phyloP scores from a whole-genome alignment of 2,329 filamentous ascomycete species.

The Curvularia spicifera region DNA sequence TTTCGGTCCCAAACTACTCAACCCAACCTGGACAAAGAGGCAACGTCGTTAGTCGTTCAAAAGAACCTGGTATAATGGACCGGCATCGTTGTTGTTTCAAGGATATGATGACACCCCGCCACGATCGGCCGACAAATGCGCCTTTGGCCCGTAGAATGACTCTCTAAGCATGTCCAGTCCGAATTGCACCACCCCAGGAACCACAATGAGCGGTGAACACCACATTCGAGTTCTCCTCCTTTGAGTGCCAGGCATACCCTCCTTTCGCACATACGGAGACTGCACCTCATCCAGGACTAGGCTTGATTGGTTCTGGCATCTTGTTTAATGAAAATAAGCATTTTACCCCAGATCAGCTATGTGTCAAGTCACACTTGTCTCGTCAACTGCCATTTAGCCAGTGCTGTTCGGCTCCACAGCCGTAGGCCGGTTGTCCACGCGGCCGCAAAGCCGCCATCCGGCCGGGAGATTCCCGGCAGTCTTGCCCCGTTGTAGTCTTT shows the following conservation, averaged over 20 bases:
- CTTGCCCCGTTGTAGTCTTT: slow-evolving; percentile 7
- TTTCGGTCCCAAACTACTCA: background rate
- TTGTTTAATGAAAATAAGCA: slow-evolving; percentile 16
- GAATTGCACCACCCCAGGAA: background rate
- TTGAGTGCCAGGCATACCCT: slow-evolving; percentile 2
- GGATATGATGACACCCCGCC: background rate
- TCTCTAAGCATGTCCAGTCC: background rate
- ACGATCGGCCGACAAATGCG: background rate
- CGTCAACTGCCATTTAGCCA: slow-evolving; percentile 34
- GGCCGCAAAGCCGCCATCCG: slow-evolving; percentile 14
- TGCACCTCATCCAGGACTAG: background rate
- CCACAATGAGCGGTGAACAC: slow-evolving; percentile 2
- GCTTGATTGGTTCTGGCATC: background rate
- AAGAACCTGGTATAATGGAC: background rate
- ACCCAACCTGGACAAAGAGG: background rate
- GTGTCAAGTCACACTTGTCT: slow-evolving; percentile 11
- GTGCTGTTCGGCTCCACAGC: slow-evolving; percentile 15
- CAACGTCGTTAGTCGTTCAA: background rate
- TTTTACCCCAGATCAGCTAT: slow-evolving; percentile 22
- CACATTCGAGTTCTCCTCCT: background rate
- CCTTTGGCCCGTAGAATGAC: background rate
- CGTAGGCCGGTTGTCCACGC: slow-evolving; percentile 19
- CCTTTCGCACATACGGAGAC: slow-evolving; percentile 10
- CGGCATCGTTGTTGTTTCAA: slow-evolving; percentile 9
- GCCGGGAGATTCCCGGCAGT: slow-evolving; percentile 16